These are phyloP conservation scores for Paecilomyces dactylethromorphus DNA, from an alignment of 2,329 filamentous ascomycete species.

Conservation along the genomic window DNA sequence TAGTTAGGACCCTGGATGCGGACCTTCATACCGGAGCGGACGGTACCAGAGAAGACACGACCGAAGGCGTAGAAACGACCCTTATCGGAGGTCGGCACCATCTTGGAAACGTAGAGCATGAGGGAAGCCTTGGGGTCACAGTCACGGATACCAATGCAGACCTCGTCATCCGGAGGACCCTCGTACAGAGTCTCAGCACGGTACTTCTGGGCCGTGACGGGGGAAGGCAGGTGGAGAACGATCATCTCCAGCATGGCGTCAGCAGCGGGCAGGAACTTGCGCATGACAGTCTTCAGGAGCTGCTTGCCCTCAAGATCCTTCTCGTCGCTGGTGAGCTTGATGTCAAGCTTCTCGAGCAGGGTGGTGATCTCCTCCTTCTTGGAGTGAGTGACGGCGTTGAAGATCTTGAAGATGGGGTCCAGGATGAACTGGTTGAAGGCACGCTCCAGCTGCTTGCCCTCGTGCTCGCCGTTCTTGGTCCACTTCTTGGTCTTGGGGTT, in stretches of 20 bases:
- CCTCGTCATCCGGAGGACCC: slow-evolving; percentile 87
- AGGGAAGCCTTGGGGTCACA: slow-evolving; percentile 96
- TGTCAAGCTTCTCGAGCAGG: slow-evolving; percentile 86
- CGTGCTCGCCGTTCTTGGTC: slow-evolving; percentile 77
- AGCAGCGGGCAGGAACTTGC: slow-evolving; percentile 96
- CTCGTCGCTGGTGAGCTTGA: slow-evolving; percentile 84
- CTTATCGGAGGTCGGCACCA: slow-evolving; percentile 99
- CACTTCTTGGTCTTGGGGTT: slow-evolving; percentile 99
- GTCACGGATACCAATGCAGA: slow-evolving; percentile 94
- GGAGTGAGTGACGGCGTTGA: slow-evolving; percentile 94
- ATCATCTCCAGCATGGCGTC: slow-evolving; percentile 99
- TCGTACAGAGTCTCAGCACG: slow-evolving; percentile 98
- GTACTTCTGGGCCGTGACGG: slow-evolving; percentile 92
- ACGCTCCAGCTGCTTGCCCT: slow-evolving; percentile 90
- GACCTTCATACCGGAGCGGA: slow-evolving; percentile 97
- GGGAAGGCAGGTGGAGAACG: slow-evolving; percentile 97
- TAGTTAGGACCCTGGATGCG: slow-evolving; percentile 99
- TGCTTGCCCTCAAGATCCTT: slow-evolving; percentile 93
- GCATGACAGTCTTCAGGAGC: slow-evolving; percentile 96
- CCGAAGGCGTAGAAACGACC: slow-evolving; percentile 99
- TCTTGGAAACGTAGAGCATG: slow-evolving; percentile 99
- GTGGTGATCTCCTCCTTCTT: slow-evolving; percentile 85
- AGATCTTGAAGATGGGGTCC: slow-evolving; percentile 99
- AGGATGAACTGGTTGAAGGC: slow-evolving; percentile 99
- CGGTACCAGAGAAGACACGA: slow-evolving; percentile 99